Evolutionary conservation across 768 basidiomycete genomes (phyloP).

Genomic region (Pholiota conissans): DNA sequence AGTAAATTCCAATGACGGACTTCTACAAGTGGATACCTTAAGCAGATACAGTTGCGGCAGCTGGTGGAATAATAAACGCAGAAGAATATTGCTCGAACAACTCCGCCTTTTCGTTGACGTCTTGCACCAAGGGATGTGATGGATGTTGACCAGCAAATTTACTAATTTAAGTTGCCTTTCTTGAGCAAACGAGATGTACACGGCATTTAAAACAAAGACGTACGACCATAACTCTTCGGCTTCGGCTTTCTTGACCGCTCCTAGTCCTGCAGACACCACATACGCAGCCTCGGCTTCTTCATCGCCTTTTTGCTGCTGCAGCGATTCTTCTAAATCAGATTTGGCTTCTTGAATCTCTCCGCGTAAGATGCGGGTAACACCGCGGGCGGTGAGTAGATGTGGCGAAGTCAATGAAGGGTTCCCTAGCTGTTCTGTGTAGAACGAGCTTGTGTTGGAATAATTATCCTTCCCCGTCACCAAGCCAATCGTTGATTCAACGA

Average conservation of each 20-base stretch:
- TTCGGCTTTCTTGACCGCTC: conserved; percentile 55
- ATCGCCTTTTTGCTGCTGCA: conserved; percentile 57
- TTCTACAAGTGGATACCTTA: too few species aligned
- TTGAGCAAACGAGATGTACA: conserved; percentile 4
- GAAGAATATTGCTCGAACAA: conserved; percentile 63
- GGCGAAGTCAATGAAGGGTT: conserved; percentile 78
- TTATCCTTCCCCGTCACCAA: conserved; percentile 74
- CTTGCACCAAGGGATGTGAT: conserved; percentile 65
- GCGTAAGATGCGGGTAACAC: conserved; percentile 74
- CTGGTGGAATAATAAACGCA: conserved; percentile 62
- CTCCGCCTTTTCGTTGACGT: conserved; percentile 58
- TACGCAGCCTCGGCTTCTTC: conserved; percentile 69
- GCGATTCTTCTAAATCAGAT: conserved; percentile 77
- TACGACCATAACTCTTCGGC: conserved; percentile 72
- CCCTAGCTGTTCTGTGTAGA: conserved; percentile 82
- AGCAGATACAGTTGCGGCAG: conserved; percentile 14
- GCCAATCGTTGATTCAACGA: conserved; percentile 83
- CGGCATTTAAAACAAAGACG: conserved; percentile 25
- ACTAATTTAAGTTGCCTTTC: conserved; percentile 27
- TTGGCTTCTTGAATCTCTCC: conserved; percentile 76
- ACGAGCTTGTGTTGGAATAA: conserved; percentile 54
- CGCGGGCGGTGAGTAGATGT: conserved; percentile 76
- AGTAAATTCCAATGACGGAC: too few species aligned
- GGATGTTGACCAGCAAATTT: conserved; percentile 53
- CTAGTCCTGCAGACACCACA: conserved; percentile 63